phyloP scores from a whole-genome alignment of 345 rosid species.

The Salix koriyanagi region DNA sequence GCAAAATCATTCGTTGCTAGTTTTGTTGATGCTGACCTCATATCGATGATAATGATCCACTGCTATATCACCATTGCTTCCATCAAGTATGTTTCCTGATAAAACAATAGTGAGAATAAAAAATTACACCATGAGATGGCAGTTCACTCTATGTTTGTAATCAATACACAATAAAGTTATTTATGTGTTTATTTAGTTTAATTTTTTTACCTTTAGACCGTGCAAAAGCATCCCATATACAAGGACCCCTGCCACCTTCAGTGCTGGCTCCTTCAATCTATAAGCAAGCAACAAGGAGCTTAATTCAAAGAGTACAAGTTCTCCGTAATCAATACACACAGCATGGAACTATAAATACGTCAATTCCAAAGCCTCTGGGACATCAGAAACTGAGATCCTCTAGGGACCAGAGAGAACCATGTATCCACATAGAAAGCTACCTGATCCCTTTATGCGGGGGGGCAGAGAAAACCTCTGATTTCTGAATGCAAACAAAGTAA shows the following conservation, averaged over 20 bases:
- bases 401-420: too few relatives aligned
- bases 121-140: too few relatives aligned
- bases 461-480: neutral
- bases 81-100: slow-evolving; percentile 64
- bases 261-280: slow-evolving; percentile 86
- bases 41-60: slow-evolving; percentile 32
- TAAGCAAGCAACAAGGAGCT: slow-evolving; percentile 14
- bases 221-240: slow-evolving; percentile 85
- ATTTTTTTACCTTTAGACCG: slow-evolving; percentile 45
- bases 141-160: too few relatives aligned
- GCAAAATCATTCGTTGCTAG: neutral
- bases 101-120: neutral
- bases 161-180: too few relatives aligned
- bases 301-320: neutral
- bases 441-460: too few relatives aligned
- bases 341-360: neutral
- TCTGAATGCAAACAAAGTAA: too few relatives aligned
- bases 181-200: too few relatives aligned
- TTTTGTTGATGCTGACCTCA: slow-evolving; percentile 9
- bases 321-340: neutral
- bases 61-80: slow-evolving; percentile 40
- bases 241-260: slow-evolving; percentile 74
- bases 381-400: too few relatives aligned
- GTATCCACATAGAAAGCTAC: too few relatives aligned
- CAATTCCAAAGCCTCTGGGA: too few relatives aligned